These are phyloP conservation scores for Podospora appendiculata DNA, from an alignment of 495 filamentous ascomycete genomes.

Conservation along the genomic window DNA sequence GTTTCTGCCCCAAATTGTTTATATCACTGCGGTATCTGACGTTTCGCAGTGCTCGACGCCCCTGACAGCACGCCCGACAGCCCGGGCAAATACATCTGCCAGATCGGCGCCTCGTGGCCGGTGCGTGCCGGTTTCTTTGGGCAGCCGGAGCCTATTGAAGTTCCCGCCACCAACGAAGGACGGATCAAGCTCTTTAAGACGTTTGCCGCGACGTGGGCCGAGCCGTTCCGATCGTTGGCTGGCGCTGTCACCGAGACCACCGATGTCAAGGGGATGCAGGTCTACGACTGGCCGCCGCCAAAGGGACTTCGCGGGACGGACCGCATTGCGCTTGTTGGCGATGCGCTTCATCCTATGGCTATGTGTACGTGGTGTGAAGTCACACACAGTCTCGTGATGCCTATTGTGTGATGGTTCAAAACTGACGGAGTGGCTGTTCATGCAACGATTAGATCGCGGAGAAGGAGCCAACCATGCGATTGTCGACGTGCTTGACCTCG, in stretches of 20 bases:
- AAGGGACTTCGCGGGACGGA: constrained; percentile 21
- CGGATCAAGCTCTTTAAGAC: constrained; percentile 44
- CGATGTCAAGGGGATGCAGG: constrained; percentile 40
- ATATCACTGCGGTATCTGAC: not conserved
- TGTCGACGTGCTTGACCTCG: constrained; percentile 28
- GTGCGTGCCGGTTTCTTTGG: constrained; percentile 19
- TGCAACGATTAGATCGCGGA: constrained; percentile 24
- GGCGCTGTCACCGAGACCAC: constrained; percentile 26
- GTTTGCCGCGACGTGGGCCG: constrained; percentile 45
- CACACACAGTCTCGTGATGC: not conserved
- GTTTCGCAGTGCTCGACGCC: constrained; percentile 21
- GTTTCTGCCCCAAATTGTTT: not conserved
- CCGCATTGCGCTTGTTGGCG: constrained; percentile 46
- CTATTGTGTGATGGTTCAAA: not conserved
- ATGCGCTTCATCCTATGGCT: constrained; percentile 57
- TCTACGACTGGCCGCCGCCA: constrained; percentile 49
- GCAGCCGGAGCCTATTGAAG: constrained; percentile 12
- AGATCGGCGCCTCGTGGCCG: constrained; percentile 49
- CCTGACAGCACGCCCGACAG: constrained; percentile 13
- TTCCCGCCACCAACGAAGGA: constrained; percentile 34
- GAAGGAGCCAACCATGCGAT: constrained; percentile 39
- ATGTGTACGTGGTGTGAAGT: constrained; percentile 41
- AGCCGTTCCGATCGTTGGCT: constrained; percentile 45
- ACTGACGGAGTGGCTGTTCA: not conserved
- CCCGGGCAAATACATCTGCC: constrained; percentile 25